Percentiles rank a stretch among this genome's conserved stretches.
Conservation (phyloP, 257 asterid species). For the Penstemon barbatus region DNA sequence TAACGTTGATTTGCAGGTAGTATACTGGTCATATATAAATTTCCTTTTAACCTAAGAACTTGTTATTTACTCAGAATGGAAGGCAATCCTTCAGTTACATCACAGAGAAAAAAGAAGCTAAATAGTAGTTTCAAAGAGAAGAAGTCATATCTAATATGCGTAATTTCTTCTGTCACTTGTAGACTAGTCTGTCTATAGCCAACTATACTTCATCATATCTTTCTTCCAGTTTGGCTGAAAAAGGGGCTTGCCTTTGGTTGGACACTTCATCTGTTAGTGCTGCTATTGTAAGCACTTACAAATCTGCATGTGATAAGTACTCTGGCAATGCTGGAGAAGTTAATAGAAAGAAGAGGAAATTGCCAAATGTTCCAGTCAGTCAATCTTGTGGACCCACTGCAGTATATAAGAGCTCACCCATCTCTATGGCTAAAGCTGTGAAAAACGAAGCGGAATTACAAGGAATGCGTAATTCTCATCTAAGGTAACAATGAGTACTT, state of each 20-base stretch:
- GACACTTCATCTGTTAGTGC: constrained; percentile 84
- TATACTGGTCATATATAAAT: not conserved
- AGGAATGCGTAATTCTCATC: constrained; percentile 90
- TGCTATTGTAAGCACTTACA: constrained; percentile 73
- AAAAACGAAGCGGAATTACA: constrained; percentile 91
- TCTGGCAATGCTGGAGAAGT: constrained; percentile 32
- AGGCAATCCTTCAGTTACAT: not conserved
- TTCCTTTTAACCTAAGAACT: not conserved
- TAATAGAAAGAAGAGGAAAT: constrained; percentile 29
- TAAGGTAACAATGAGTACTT: constrained; percentile 51
- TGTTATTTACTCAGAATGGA: not conserved
- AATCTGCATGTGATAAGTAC: constrained; percentile 60
- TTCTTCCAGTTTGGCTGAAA: constrained; percentile 74
- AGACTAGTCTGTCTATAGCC: constrained; percentile 16
- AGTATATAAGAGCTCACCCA: constrained; percentile 67
- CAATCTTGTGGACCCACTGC: constrained; percentile 49
- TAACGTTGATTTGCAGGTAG: constrained; percentile 1
- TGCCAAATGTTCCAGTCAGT: constrained; percentile 31
- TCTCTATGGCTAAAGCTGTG: constrained; percentile 84
- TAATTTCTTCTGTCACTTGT: constrained; percentile 6
- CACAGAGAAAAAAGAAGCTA: not conserved
- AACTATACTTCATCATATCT: constrained; percentile 19
- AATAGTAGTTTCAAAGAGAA: not conserved
- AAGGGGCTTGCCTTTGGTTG: constrained; percentile 80
- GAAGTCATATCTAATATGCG: not conserved